Conservation (phyloP, 2,329 filamentous ascomycete species). For the Aspergillus terreus region DNA sequence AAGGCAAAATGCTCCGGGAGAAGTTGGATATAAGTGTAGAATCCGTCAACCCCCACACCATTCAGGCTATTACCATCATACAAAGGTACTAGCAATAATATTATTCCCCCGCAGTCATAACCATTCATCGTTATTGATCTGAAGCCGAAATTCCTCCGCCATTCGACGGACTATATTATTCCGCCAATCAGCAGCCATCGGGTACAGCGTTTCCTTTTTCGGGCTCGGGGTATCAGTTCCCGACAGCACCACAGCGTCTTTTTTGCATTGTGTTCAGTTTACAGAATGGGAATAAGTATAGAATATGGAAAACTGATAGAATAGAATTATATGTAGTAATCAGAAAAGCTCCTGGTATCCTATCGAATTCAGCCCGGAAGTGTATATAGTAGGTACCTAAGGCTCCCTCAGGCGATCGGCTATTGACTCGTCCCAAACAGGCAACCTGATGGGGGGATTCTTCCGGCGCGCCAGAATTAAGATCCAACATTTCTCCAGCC, state of each 20-base stretch:
- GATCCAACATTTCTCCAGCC: not conserved
- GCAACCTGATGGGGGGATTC: conserved; percentile 1
- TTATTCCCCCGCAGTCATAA: not conserved
- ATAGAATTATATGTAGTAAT: too few relatives aligned
- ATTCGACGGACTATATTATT: not conserved
- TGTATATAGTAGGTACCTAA: too few relatives aligned
- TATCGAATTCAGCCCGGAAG: too few relatives aligned
- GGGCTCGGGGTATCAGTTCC: conserved; percentile 3
- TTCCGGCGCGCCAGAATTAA: conserved; percentile 4
- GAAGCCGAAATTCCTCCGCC: not conserved
- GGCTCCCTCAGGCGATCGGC: not conserved
- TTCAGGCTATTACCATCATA: too few relatives aligned
- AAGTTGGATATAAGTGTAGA: too few relatives aligned
- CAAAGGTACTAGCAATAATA: too few relatives aligned
- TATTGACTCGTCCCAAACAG: conserved; percentile 6
- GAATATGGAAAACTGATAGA: not conserved
- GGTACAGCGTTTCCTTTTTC: not conserved
- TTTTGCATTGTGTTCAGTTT: too few relatives aligned
- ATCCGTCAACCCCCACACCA: too few relatives aligned
- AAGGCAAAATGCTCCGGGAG: too few relatives aligned
- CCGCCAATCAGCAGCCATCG: conserved; percentile 5
- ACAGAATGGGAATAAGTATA: too few relatives aligned
- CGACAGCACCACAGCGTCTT: not conserved
- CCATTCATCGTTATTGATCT: not conserved
- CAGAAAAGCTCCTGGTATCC: too few relatives aligned